Evolutionary conservation across 2,329 filamentous ascomycete species (phyloP), one percentile per base, ranked within the genome.

Genomic region (Cladosporium cucumerinum): DNA sequence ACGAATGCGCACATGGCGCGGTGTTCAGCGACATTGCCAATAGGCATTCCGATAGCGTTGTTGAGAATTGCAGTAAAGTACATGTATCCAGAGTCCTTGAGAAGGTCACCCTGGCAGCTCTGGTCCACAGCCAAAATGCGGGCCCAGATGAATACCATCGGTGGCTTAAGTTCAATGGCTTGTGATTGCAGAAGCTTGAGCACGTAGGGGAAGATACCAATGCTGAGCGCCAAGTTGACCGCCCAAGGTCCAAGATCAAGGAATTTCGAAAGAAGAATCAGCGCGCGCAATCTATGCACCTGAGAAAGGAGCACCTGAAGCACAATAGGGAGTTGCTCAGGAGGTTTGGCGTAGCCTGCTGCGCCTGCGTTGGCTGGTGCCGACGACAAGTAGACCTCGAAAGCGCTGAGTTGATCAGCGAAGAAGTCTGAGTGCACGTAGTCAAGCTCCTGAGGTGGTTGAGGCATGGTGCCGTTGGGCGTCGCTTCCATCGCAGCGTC

Each of bases 111-210:
- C 77, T 99, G 95, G 73, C 95, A 97, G 1, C 91, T 92, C 66
- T 95, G 89, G 74, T 99, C 95, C 6, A 99, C 95, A 8, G 95
- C 95, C 69, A 99, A 86, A 51, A 99, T 92, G 57, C 95, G 87
- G 6, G 95, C 93, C 95, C 95, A 99, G 68, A 99, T 99, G 77
- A 98, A 99, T 5, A 99, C 93, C 95, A 99, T 98, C 66, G 98
- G 93, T 0, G 95, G 94, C 74, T 98, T 98, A 67, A 99, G 81
- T 77, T 99, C 95, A 55, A 92, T 86, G 0, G 95, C 95, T 55
- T 96, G 94, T 5, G 95, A 98, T 76, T 99, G 95, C 21, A 99
- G 82, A 28, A 99, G 83, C 78, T 99, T 99, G 36, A 99, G 82
- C n/a, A 99, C 95, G 74, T 99, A 99, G 0, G 95, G 95, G 77